phyloP scores from a whole-genome alignment of 1,284 basidiomycete genomes.

The Apiotrichum porosum region DNA sequence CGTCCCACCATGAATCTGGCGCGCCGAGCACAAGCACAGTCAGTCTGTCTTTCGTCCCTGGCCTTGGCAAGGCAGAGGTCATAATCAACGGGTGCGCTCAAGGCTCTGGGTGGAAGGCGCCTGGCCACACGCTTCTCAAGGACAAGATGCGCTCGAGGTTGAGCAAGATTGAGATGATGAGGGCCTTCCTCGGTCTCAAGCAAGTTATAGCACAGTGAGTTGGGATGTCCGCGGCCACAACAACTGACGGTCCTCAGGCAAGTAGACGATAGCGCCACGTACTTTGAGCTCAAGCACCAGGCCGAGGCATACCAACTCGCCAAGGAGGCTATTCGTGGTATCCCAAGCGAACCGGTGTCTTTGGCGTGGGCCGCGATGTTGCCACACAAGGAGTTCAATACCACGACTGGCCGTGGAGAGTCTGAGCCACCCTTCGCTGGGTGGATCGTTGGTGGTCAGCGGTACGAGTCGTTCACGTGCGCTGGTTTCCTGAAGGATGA shows the following conservation, averaged over 20 bases:
- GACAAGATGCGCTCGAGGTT: constrained; percentile 26
- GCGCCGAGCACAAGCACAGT: constrained; percentile 21
- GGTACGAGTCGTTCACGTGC: constrained; percentile 55
- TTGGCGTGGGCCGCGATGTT: constrained; percentile 6
- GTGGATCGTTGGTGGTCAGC: constrained; percentile 58
- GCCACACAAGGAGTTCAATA: constrained; percentile 4
- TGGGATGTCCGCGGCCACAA: neutral
- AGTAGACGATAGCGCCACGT: constrained; percentile 30
- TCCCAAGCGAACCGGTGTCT: constrained; percentile 20
- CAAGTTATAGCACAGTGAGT: constrained; percentile 11
- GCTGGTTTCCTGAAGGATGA: no score
- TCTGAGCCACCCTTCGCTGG: constrained; percentile 53
- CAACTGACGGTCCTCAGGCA: neutral
- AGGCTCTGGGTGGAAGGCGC: constrained; percentile 31
- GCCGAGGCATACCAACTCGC: constrained; percentile 52
- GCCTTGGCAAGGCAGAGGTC: constrained; percentile 60
- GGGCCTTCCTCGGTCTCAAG: constrained; percentile 43
- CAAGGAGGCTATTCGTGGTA: constrained; percentile 52
- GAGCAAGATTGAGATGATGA: constrained; percentile 50
- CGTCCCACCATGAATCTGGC: constrained; percentile 49
- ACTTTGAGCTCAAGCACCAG: constrained; percentile 47
- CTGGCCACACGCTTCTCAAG: constrained; percentile 22
- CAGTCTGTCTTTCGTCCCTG: constrained; percentile 15
- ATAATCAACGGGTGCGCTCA: constrained; percentile 17
- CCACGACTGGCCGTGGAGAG: constrained; percentile 1